phyloP scores from a whole-genome alignment of 1,284 basidiomycete genomes.

The Cutaneotrichosporon mucoides region DNA sequence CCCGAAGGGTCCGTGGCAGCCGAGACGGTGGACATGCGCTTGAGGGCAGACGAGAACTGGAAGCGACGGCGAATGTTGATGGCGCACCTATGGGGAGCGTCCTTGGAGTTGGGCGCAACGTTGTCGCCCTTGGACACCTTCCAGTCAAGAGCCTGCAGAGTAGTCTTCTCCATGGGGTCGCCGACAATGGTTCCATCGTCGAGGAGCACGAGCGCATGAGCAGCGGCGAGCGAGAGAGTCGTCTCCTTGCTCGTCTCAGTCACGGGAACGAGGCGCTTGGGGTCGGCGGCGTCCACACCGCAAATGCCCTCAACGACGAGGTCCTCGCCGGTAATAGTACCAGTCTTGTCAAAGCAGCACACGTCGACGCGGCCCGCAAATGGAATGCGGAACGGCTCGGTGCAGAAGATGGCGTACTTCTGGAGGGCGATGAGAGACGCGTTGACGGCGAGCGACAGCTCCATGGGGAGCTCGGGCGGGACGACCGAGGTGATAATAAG shows the following conservation, averaged over 20 bases:
- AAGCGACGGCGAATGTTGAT: conserved; percentile 80
- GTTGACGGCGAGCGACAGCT: conserved; percentile 89
- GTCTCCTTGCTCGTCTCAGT: conserved; percentile 73
- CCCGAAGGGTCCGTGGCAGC: conserved; percentile 53
- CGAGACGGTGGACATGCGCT: conserved; percentile 90
- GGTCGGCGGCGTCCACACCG: conserved; percentile 65
- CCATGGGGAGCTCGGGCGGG: conserved; percentile 94
- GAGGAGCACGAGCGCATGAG: conserved; percentile 89
- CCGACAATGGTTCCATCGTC: conserved; percentile 87
- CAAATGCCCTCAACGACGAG: conserved; percentile 89
- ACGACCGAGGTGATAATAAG: conserved; percentile 94
- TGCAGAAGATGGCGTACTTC: conserved; percentile 93
- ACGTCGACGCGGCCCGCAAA: conserved; percentile 89
- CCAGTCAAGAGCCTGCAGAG: conserved; percentile 89
- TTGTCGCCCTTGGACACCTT: conserved; percentile 71
- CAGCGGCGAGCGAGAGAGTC: conserved; percentile 81
- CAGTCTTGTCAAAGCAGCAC: conserved; percentile 97
- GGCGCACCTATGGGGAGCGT: conserved; percentile 58
- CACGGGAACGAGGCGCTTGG: conserved; percentile 68
- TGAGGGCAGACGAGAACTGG: conserved; percentile 92
- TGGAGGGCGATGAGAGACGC: conserved; percentile 87
- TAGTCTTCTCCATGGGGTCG: conserved; percentile 99
- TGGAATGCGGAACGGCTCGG: conserved; percentile 94
- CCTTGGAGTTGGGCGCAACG: conserved; percentile 59
- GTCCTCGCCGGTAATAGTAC: conserved; percentile 91